Evolutionary conservation across 106 monocot genomes (phyloP), one percentile per base, ranked within the genome.

Genomic region (Posidonia australis): DNA sequence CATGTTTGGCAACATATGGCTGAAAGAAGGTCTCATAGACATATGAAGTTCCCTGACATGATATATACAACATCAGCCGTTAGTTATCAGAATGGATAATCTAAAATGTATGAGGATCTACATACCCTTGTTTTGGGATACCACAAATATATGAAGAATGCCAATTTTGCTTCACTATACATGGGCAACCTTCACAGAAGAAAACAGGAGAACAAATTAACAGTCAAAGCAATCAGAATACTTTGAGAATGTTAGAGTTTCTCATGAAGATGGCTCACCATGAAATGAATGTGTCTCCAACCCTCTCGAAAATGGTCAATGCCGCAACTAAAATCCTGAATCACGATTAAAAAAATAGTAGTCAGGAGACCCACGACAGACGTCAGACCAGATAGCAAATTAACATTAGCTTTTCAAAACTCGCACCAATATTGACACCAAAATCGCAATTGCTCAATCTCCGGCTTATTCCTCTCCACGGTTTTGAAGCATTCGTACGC

Each of bases 101-200:
- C 5, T 16, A 18, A 70, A 60, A 48, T 0, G 47, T 20, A 59
- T 21, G 66, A 59, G 52, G 17, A 44, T 10, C n/a, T 11, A n/a
- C 67, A 26, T 84, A 89, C 96, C 90, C 70, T 82, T 45, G 90
- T 96, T 59, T 83, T 96, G 2, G 90, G 90, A 69, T 81, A 85
- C 96, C 96, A 96, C 29, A 96, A 68, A 67, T 90, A 96, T 25
- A 96, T 64, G 66, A 87, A 87, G 54, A 96, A 85, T 42, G 84
- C 84, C 63, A 96, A 61, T 72, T 96, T 96, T 36, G 87, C 90
- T 78, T 96, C 94, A 53, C 69, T 77, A 49, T 96, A 96, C 80
- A 96, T 79, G 12, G 94, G 94, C 65, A 96, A 48, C 94, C 94
- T 96, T 32, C 13, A 54, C 52, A 72, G 44, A 55, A 10, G 0